Evolutionary conservation across 306 rosid genomes (phyloP).

Genomic region (Rubus parviflorus): DNA sequence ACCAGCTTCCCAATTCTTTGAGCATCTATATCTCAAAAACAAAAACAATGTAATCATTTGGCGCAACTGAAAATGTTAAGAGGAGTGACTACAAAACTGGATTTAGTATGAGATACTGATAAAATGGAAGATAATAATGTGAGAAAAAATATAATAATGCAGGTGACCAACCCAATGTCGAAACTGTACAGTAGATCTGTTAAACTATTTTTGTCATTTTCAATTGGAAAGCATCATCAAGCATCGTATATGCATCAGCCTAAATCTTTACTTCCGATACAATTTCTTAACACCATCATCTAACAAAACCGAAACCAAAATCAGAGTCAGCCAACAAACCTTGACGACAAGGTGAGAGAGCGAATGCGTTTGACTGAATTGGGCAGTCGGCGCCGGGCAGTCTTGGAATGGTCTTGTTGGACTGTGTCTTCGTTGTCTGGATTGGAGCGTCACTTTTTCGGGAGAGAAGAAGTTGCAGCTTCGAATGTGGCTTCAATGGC

Average conservation of each 20-base stretch:
- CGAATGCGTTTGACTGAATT: conserved; percentile 45
- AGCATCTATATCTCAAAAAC: neutral
- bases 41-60: neutral
- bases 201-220: no score
- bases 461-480: conserved; percentile 21
- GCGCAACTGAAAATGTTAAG: neutral
- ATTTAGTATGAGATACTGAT: no score
- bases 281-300: neutral
- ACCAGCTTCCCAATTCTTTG: neutral
- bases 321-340: conserved; percentile 29
- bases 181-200: no score
- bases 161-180: neutral
- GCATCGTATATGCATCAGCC: no score
- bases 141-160: neutral
- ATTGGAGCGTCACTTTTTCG: conserved; percentile 33
- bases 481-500: conserved; percentile 52
- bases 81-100: neutral
- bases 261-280: neutral
- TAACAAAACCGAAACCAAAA: neutral
- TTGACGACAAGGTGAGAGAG: conserved; percentile 50
- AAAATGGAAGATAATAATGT: no score
- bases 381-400: conserved; percentile 54
- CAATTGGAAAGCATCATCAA: neutral
- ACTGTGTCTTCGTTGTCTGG: neutral
- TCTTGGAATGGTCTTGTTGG: neutral